Base-by-base conservation (phyloP, 2,329 filamentous ascomycete species). In the Penicillium sp. region DNA sequence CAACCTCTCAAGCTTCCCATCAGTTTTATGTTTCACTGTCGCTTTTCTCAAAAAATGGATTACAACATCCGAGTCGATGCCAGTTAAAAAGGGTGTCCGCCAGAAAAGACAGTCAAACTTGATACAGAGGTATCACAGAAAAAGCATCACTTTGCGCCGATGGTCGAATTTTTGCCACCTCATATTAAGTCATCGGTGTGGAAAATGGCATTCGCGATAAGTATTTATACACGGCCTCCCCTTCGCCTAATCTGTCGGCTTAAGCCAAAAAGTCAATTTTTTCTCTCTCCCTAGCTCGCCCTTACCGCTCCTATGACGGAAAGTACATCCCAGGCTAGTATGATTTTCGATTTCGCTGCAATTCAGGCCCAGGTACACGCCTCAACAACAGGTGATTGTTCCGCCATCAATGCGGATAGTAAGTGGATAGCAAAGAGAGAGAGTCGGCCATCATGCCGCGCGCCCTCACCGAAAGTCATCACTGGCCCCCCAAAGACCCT, bases 401-500 rank as follows among this genome's bases (percentile, higher is more conserved):
- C 42, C 42, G 42, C 42, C 42, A 45, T 45, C 42, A 45, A 45
- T 14, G 8, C 42, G 42, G 42, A 14, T 45, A 45, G 42, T 45
- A 25, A 13, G 22, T 25, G 42, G 42, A 45, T 25, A 45, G 2
- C 42, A 13, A 45, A 25, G 4, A 45, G 42, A 45, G 22, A 45
- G 4, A 45, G 42, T 25, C 42, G 42, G 10, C 42, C 10, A 45
- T 45, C 42, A 2, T 45, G 19, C 14, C 42, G 42, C 42, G 19
- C 42, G 42, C 42, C 42, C 19, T 4, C 0, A 25, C 22, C 19
- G 53, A 48, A 46, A 35, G 25, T 55, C 42, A 28, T 55, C 19
- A 46, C 28, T 13, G 42, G 53, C 13, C 30, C 53, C 42, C 35
- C 28, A 0, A 55, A 55, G 22, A 48, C 37, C 53, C 53, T 55